Evolutionary conservation across 1,284 basidiomycete species (phyloP), one percentile per base, ranked within the genome.

Genomic region (Austroboletus novae-zelandiae): DNA sequence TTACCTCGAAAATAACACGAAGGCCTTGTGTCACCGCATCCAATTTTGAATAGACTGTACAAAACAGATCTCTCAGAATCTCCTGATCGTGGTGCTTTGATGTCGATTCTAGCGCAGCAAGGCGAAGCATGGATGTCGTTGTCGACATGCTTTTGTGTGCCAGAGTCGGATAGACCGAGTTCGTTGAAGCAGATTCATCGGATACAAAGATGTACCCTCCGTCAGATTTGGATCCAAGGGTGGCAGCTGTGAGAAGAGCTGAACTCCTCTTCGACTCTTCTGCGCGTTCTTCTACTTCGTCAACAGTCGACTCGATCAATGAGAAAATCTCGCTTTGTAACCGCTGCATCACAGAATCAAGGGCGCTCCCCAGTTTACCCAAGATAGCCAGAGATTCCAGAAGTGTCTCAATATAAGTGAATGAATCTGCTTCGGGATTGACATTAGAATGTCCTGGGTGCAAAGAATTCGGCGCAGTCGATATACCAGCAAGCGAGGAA

Each of bases 41-140:
- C 47, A 99, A 70, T 70, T 99, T 99, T 6, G 94, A 97, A 67
- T 94, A 99, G 15, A 98, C 69, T 5, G 97, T 98, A 95, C 96
- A 99, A 70, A 99, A 98, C 34, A 99, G 77, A 70, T 99, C 97
- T 53, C 79, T 80, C 47, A 98, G 69, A n/a, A 89, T 84, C 60
- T 95, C 90, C 55, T 92, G 86, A 66, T 97, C 87, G 34, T 80
- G 72, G 44, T 84, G 79, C 59, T 89, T 90, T 8, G 81, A 80
- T 29, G 83, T 83, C 5, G 84, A 84, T 61, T 94, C 89, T 56
- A 94, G 70, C 8, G 89, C 83, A 30, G 86, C 78, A n/a, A 94
- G 76, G 27, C 91, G 79, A 44, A 94, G 67, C 30, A 68, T 68
- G 9, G 79, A 76, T 0, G 81, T 71, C 29, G 73, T 72, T 45